Conservation (phyloP, 306 rosid species). For the Prunus mongolica region DNA sequence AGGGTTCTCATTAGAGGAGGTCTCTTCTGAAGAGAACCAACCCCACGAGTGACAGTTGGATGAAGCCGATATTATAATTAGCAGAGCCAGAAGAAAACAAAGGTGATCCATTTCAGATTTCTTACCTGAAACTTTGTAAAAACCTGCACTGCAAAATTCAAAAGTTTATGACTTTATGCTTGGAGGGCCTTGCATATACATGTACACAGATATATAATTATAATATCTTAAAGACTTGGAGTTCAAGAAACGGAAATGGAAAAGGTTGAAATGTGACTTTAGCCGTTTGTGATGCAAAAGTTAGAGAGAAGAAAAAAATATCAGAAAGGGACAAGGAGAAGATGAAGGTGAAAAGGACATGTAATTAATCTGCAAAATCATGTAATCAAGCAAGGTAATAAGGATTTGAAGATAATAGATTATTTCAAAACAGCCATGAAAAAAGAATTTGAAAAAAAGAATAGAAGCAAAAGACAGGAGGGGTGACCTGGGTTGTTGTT, state of each 20-base stretch:
- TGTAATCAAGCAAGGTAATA: neutral
- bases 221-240: slow-evolving; percentile 18
- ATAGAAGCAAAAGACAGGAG: neutral
- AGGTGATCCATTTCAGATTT: slow-evolving; percentile 31
- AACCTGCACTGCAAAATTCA: slow-evolving; percentile 22
- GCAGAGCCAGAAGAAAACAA: slow-evolving; percentile 15
- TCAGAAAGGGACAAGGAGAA: neutral
- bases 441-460: neutral
- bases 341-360: neutral
- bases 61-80: slow-evolving; percentile 23
- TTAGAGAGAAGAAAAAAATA: neutral
- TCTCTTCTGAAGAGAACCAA: slow-evolving; percentile 50
- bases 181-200: neutral
- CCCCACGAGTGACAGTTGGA: slow-evolving; percentile 51
- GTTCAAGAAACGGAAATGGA: slow-evolving; percentile 26
- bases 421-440: neutral
- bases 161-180: neutral
- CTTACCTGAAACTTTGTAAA: neutral
- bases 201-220: no score
- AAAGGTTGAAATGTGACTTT: neutral
- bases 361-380: neutral
- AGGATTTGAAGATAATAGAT: neutral
- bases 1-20: slow-evolving; percentile 20
- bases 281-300: neutral
- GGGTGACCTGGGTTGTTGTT: neutral